These are phyloP conservation scores for Aspergillus kassunensis DNA, from an alignment of 495 filamentous ascomycete species.

Conservation along the genomic window DNA sequence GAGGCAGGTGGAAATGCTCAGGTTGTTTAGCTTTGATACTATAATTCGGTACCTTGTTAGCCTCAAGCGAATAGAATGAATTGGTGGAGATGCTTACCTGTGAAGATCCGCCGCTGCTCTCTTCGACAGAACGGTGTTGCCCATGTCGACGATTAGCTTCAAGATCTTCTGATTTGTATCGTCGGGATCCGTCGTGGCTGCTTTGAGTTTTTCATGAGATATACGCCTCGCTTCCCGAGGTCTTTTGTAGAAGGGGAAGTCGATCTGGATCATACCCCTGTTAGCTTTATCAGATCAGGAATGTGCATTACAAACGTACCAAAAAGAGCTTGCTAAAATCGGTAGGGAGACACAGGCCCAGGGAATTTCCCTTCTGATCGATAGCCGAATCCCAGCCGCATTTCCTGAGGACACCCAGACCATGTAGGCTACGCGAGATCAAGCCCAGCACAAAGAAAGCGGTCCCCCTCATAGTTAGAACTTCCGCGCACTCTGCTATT, in stretches of 20 bases:
- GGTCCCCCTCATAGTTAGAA: constrained; percentile 89
- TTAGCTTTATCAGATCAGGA: neutral
- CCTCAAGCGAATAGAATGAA: neutral
- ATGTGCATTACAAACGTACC: constrained; percentile 30
- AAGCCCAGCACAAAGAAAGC: constrained; percentile 94
- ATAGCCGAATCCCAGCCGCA: constrained; percentile 90
- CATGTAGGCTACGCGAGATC: constrained; percentile 87
- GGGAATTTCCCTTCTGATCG: constrained; percentile 72
- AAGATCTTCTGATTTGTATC: constrained; percentile 68
- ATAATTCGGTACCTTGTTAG: constrained; percentile 16
- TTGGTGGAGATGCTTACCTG: constrained; percentile 33
- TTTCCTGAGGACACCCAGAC: constrained; percentile 80
- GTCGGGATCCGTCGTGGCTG: constrained; percentile 57
- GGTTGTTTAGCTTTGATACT: constrained; percentile 65
- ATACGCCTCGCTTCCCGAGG: constrained; percentile 33
- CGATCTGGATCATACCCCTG: constrained; percentile 20
- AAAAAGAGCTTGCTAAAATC: constrained; percentile 76
- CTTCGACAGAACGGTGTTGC: constrained; percentile 83
- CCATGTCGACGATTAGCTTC: constrained; percentile 75
- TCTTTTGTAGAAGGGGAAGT: constrained; percentile 34
- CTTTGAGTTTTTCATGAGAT: constrained; percentile 38
- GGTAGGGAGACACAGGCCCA: constrained; percentile 81
- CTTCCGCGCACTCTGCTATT: constrained; percentile 81
- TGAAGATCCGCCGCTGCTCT: constrained; percentile 69
- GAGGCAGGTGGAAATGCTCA: constrained; percentile 66